Percentiles rank a stretch among this genome's conserved stretches.
These are phyloP conservation scores for Chaetomiaceae sp. DNA, from an alignment of 2,329 filamentous ascomycete genomes.

Conservation along the genomic window DNA sequence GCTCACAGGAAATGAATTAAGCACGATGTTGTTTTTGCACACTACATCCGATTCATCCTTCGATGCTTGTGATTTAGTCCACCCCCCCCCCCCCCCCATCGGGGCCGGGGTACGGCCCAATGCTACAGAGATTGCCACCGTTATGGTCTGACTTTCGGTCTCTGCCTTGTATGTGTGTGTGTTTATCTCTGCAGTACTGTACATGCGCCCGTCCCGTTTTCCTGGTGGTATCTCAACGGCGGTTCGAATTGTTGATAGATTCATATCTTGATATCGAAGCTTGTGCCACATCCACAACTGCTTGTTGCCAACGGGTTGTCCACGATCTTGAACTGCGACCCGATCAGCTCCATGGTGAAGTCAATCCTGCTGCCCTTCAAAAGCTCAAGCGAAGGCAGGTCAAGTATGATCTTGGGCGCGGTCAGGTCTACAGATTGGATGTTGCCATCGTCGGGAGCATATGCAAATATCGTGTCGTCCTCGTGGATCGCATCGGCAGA, in stretches of 20 bases:
- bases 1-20: conserved; percentile 33
- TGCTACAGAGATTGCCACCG: conserved; percentile 21
- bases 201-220: neutral
- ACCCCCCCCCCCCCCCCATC: conserved; percentile 16
- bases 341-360: conserved; percentile 91
- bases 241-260: neutral
- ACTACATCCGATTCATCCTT: conserved; percentile 20
- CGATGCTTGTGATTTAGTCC: conserved; percentile 22
- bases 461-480: conserved; percentile 86
- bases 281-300: conserved; percentile 95
- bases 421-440: conserved; percentile 30
- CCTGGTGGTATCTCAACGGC: too few relatives aligned
- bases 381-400: conserved; percentile 79
- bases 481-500: conserved; percentile 46
- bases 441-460: conserved; percentile 47
- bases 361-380: conserved; percentile 93
- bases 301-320: conserved; percentile 90
- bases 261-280: conserved; percentile 82
- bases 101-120: conserved; percentile 22
- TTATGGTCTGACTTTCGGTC: conserved; percentile 16
- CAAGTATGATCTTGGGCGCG: conserved; percentile 77
- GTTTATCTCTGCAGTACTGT: conserved; percentile 5
- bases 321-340: conserved; percentile 86
- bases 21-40: conserved; percentile 24
- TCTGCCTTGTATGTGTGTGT: conserved; percentile 16